Conservation (phyloP, 2,329 filamentous ascomycete species). For the Pyrenophora seminiperda region DNA sequence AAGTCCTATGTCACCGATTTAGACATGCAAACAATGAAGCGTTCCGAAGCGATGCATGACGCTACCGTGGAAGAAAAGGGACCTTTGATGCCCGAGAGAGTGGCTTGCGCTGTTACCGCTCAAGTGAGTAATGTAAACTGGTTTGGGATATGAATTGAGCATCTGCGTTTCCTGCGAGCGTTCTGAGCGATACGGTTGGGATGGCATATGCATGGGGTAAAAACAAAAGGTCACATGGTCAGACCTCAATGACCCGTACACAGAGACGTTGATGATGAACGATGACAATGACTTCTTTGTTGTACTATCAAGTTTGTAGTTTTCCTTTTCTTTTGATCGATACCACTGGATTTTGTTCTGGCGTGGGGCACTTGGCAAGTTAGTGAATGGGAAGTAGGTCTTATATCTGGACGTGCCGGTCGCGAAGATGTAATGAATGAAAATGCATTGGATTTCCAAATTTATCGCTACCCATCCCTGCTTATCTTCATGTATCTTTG, state of each 20-base stretch:
- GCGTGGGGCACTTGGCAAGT: not conserved
- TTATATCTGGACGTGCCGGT: slow-evolving; percentile 7
- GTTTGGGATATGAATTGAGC: slow-evolving; percentile 4
- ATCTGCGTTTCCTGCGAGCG: slow-evolving; percentile 5
- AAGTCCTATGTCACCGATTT: slow-evolving; percentile 90
- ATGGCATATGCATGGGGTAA: slow-evolving; percentile 9
- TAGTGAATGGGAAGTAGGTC: slow-evolving; percentile 2
- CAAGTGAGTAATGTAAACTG: slow-evolving; percentile 8
- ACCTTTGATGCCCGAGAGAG: slow-evolving; percentile 77
- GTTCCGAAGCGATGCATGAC: slow-evolving; percentile 81
- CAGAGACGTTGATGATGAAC: slow-evolving; percentile 20
- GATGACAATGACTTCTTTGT: slow-evolving; percentile 9
- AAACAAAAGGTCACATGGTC: slow-evolving; percentile 18
- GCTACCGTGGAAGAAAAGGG: slow-evolving; percentile 88
- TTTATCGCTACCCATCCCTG: too few relatives aligned
- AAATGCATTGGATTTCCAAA: slow-evolving; percentile 3
- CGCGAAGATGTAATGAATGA: slow-evolving; percentile 10
- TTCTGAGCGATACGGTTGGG: slow-evolving; percentile 13
- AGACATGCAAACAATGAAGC: slow-evolving; percentile 85
- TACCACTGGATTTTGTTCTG: slow-evolving; percentile 15
- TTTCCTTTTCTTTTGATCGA: slow-evolving; percentile 13
- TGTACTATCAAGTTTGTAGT: slow-evolving; percentile 12
- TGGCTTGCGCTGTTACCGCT: slow-evolving; percentile 35
- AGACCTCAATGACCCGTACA: slow-evolving; percentile 22
- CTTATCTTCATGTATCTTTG: too few relatives aligned